Percentiles rank a stretch among this genome's conserved stretches.
Evolutionary conservation across 2,329 filamentous ascomycete species (phyloP).

Genomic region (Colletotrichum abscissum): DNA sequence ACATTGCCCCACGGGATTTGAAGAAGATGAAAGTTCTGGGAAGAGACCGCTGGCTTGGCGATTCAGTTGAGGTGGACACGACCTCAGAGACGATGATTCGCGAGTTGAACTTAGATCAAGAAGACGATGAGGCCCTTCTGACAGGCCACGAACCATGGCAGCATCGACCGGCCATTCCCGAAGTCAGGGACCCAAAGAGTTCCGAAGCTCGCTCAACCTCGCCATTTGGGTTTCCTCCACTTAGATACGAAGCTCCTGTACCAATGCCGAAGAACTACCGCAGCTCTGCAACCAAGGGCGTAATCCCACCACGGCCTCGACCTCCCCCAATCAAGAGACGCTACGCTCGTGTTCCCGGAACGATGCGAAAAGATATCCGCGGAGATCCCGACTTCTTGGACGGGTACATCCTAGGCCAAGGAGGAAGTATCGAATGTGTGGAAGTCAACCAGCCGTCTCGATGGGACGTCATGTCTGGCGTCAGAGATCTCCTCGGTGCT

Average conservation of each 20-base stretch:
- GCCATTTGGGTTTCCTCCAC: neutral
- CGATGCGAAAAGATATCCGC: slow-evolving; percentile 14
- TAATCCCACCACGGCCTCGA: slow-evolving; percentile 18
- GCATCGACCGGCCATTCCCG: slow-evolving; percentile 2
- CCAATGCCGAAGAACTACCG: slow-evolving; percentile 1
- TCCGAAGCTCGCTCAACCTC: neutral
- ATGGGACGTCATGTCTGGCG: slow-evolving; percentile 34
- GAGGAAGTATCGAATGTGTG: neutral
- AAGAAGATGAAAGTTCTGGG: slow-evolving; percentile 35
- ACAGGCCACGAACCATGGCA: slow-evolving; percentile 18
- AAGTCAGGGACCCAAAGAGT: neutral
- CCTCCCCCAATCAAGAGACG: slow-evolving; percentile 21
- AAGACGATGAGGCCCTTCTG: neutral
- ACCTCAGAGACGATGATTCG: neutral
- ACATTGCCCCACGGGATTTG: slow-evolving; percentile 31
- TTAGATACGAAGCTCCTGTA: slow-evolving; percentile 14
- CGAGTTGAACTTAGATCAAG: slow-evolving; percentile 11
- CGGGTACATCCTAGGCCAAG: neutral
- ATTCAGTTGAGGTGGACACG: slow-evolving; percentile 23
- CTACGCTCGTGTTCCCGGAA: slow-evolving; percentile 22
- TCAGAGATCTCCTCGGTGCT: slow-evolving; percentile 28
- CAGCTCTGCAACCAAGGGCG: neutral
- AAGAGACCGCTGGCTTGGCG: slow-evolving; percentile 41
- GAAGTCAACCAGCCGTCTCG: neutral
- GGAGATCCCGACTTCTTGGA: neutral